Evolutionary conservation across 1,284 basidiomycete genomes (phyloP).

Genomic region (Ustilago sp.): DNA sequence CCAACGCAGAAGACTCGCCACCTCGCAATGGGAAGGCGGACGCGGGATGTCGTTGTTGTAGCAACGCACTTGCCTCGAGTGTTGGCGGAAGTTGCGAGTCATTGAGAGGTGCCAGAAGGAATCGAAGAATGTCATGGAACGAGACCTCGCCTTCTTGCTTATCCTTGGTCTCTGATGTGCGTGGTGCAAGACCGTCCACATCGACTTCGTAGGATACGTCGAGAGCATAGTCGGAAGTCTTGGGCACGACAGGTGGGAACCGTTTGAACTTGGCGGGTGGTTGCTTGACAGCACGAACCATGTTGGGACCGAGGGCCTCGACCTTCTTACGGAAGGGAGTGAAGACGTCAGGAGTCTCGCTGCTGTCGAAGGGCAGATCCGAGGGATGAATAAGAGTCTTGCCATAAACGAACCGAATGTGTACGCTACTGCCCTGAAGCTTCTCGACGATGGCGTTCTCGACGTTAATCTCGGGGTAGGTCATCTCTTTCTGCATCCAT

Average conservation of each 20-base stretch:
- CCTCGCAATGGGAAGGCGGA: constrained; percentile 64
- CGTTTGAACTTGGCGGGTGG: constrained; percentile 58
- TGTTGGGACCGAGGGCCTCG: constrained; percentile 70
- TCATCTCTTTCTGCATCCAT: constrained; percentile 66
- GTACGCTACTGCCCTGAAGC: constrained; percentile 48
- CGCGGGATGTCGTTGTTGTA: constrained; percentile 63
- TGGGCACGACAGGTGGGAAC: constrained; percentile 46
- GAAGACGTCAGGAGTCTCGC: constrained; percentile 72
- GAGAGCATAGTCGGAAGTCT: constrained; percentile 58
- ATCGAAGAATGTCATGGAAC: constrained; percentile 64
- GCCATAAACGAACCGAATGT: constrained; percentile 56
- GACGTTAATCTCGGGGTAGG: constrained; percentile 54
- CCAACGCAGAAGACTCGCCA: constrained; percentile 62
- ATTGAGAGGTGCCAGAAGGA: constrained; percentile 59
- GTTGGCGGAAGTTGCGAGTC: constrained; percentile 54
- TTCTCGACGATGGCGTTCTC: constrained; percentile 52
- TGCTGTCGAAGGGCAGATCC: constrained; percentile 71
- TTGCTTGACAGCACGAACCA: constrained; percentile 63
- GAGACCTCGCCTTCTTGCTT: constrained; percentile 61
- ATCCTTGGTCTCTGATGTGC: constrained; percentile 45
- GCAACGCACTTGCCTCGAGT: constrained; percentile 50
- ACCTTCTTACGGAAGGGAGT: constrained; percentile 72
- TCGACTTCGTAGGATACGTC: constrained; percentile 66
- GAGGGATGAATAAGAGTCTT: constrained; percentile 68
- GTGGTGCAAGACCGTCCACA: constrained; percentile 57